phyloP scores from a whole-genome alignment of 306 rosid species.

The Dicorynia guianensis region DNA sequence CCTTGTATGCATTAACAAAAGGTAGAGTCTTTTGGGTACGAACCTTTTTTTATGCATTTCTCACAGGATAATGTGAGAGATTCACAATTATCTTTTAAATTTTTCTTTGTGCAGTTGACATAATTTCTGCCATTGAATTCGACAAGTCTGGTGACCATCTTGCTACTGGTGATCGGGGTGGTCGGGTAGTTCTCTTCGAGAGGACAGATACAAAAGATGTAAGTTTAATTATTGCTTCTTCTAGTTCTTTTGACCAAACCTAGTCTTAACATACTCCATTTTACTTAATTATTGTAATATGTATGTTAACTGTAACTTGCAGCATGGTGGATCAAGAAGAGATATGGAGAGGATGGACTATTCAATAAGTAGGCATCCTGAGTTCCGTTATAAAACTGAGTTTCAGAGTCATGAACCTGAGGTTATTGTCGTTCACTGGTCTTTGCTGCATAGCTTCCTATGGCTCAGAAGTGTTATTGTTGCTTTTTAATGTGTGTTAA shows the following conservation, averaged over 20 bases:
- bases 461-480: conserved; percentile 29
- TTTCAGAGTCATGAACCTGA: conserved; percentile 99
- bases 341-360: conserved; percentile 87
- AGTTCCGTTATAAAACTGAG: conserved; percentile 98
- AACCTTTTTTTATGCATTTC: conserved; percentile 32
- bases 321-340: conserved; percentile 85
- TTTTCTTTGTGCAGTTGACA: conserved; percentile 79
- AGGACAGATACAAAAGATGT: conserved; percentile 95
- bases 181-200: conserved; percentile 98
- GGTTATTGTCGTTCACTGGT: conserved; percentile 48
- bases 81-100: conserved; percentile 37
- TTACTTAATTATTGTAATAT: conserved; percentile 32
- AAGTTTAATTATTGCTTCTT: conserved; percentile 43
- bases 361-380: conserved; percentile 86
- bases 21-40: neutral
- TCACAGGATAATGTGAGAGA: conserved; percentile 32
- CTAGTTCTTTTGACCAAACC: conserved; percentile 20
- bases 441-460: conserved; percentile 17
- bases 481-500: neutral
- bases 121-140: conserved; percentile 97
- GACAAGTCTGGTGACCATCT: conserved; percentile 97
- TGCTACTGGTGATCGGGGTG: conserved; percentile 99
- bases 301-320: conserved; percentile 39
- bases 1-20: neutral
- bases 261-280: conserved; percentile 22